phyloP scores from a whole-genome alignment of 192 early-diverging fungal genomes.

The Rhizophagus prolifer region DNA sequence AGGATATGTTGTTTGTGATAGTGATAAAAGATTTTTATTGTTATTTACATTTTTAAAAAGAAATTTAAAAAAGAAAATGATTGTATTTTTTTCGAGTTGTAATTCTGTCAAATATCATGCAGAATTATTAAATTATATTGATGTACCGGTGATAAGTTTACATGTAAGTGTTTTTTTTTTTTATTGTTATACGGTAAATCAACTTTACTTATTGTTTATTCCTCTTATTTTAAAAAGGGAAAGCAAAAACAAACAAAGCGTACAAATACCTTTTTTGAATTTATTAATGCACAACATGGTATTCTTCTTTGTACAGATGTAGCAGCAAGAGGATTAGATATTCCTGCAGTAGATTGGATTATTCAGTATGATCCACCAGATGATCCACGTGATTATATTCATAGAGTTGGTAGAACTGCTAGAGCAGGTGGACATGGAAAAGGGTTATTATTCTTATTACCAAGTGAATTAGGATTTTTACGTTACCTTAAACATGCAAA shows the following conservation, averaged over 20 bases:
- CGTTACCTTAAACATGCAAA: slow-evolving; percentile 97
- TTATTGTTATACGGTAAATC: neutral
- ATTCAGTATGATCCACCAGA: slow-evolving; percentile 99
- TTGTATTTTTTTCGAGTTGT: slow-evolving; percentile 98
- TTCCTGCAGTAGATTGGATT: slow-evolving; percentile 98
- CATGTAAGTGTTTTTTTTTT: slow-evolving; percentile 61
- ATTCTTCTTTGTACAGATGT: slow-evolving; percentile 97
- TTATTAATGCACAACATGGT: slow-evolving; percentile 90
- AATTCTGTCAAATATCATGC: slow-evolving; percentile 98
- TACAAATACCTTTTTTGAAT: slow-evolving; percentile 99
- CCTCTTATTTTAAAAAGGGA: slow-evolving; percentile 48
- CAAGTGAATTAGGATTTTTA: slow-evolving; percentile 92
- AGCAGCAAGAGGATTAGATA: slow-evolving; percentile 96
- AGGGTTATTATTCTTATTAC: slow-evolving; percentile 93
- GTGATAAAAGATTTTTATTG: slow-evolving; percentile 91
- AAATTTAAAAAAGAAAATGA: slow-evolving; percentile 96
- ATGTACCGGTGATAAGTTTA: slow-evolving; percentile 96
- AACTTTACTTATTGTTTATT: neutral
- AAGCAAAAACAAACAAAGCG: slow-evolving; percentile 98
- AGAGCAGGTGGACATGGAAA: slow-evolving; percentile 87
- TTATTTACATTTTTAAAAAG: slow-evolving; percentile 98
- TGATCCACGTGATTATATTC: slow-evolving; percentile 97
- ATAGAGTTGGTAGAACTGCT: slow-evolving; percentile 95
- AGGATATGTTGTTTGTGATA: slow-evolving; percentile 94
- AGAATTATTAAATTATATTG: slow-evolving; percentile 98